A percentile compares a stretch with the other conserved stretches of the same genome.
phyloP scores from a whole-genome alignment of 805 yeast species.

The Cyberlindnera xishuangbannaensis region DNA sequence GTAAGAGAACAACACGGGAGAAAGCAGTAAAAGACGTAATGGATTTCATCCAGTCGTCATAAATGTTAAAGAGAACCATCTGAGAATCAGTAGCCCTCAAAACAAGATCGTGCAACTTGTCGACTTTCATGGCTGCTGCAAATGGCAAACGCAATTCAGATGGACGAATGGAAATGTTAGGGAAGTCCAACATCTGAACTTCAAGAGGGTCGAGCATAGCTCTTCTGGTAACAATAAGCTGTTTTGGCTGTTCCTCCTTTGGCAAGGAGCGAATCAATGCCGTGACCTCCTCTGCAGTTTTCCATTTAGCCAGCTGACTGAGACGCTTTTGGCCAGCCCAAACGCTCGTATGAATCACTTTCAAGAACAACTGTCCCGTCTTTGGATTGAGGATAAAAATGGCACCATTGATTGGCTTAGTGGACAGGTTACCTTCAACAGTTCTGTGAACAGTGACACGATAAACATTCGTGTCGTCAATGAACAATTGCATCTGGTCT shows the following conservation, averaged over 20 bases:
- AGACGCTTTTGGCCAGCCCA: conserved; percentile 97
- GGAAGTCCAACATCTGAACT: conserved; percentile 95
- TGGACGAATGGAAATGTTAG: conserved; percentile 82
- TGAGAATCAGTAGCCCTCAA: conserved; percentile 87
- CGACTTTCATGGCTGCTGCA: conserved; percentile 76
- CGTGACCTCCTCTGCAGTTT: conserved; percentile 95
- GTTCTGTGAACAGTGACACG: conserved; percentile 89
- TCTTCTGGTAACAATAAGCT: conserved; percentile 81
- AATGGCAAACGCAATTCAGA: conserved; percentile 89
- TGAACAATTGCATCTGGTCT: conserved; percentile 74
- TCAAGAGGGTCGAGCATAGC: conserved; percentile 93
- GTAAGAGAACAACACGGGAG: conserved; percentile 74
- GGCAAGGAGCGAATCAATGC: conserved; percentile 86
- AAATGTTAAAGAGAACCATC: conserved; percentile 84
- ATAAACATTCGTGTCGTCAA: conserved; percentile 93
- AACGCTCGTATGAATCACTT: conserved; percentile 86
- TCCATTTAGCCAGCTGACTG: conserved; percentile 94
- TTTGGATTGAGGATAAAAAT: conserved; percentile 85
- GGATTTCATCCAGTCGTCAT: conserved; percentile 88
- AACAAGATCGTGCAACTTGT: conserved; percentile 72
- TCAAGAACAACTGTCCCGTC: conserved; percentile 84
- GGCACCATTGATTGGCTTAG: conserved; percentile 91
- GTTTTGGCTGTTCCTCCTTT: conserved; percentile 90
- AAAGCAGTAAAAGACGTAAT: conserved; percentile 91
- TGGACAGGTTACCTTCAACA: conserved; percentile 85